Evolutionary conservation across 768 basidiomycete genomes (phyloP).

Genomic region (Leccinum olivaceopallidum): DNA sequence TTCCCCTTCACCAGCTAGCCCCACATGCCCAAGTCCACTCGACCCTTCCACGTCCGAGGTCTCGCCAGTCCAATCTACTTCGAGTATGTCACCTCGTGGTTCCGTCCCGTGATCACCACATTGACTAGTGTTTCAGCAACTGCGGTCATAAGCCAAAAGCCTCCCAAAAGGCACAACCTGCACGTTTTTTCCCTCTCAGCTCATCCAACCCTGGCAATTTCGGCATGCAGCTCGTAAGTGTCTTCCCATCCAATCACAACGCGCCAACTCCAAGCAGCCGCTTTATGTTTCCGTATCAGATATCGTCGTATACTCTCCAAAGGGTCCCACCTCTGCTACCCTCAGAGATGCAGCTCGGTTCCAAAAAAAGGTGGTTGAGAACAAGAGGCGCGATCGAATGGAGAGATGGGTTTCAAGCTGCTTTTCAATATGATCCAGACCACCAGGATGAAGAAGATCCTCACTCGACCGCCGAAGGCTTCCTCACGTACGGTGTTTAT

Average conservation of each 20-base stretch:
- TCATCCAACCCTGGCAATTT: slow-evolving; percentile 64
- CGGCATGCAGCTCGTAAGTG: slow-evolving; percentile 82
- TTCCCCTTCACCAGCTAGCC: slow-evolving; percentile 28
- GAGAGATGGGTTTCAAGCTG: slow-evolving; percentile 21
- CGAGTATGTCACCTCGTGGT: slow-evolving; percentile 4
- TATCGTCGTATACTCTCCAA: slow-evolving; percentile 83
- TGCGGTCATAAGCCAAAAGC: slow-evolving; percentile 7
- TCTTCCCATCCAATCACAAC: neutral
- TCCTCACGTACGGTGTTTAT: slow-evolving; percentile 33
- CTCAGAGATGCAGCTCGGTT: slow-evolving; percentile 65
- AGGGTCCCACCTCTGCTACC: slow-evolving; percentile 54
- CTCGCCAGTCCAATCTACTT: neutral
- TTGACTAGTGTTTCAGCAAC: slow-evolving; percentile 15
- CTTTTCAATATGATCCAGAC: slow-evolving; percentile 10
- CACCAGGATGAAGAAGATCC: slow-evolving; percentile 18
- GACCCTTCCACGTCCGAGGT: slow-evolving; percentile 8
- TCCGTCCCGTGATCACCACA: neutral
- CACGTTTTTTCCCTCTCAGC: slow-evolving; percentile 49
- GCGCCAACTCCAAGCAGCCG: slow-evolving; percentile 46
- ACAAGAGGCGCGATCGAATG: slow-evolving; percentile 54
- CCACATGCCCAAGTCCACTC: slow-evolving; percentile 10
- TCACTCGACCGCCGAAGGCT: slow-evolving; percentile 26
- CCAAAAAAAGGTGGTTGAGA: slow-evolving; percentile 53
- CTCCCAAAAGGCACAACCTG: slow-evolving; percentile 38
- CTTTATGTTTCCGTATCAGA: slow-evolving; percentile 90